These are phyloP conservation scores for Oldenlandia corymbosa DNA, from an alignment of 257 asterid species.

Conservation along the genomic window DNA sequence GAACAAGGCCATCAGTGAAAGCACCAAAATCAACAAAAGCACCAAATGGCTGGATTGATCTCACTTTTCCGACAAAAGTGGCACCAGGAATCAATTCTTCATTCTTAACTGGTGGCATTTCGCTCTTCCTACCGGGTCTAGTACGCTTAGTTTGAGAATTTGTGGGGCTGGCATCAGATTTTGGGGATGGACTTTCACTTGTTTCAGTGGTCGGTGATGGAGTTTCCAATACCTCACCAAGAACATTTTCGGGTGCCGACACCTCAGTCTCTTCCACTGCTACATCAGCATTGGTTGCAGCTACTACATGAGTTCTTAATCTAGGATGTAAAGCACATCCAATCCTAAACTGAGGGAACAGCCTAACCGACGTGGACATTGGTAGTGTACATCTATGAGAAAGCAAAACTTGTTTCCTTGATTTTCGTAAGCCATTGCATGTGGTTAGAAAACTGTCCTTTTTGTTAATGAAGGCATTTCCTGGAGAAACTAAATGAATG, in stretches of 20 bases:
- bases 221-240: slow-evolving; percentile 30
- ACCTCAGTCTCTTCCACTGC: slow-evolving; percentile 61
- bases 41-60: slow-evolving; percentile 92
- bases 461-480: slow-evolving; percentile 30
- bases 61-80: slow-evolving; percentile 81
- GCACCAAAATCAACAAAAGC: slow-evolving; percentile 98
- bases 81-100: slow-evolving; percentile 81
- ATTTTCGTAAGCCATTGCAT: slow-evolving; percentile 40
- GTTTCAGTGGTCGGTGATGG: slow-evolving; percentile 29
- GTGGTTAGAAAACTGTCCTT: slow-evolving; percentile 36
- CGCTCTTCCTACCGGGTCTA: slow-evolving; percentile 68
- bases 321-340: slow-evolving; percentile 40
- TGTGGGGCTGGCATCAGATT: slow-evolving; percentile 29
- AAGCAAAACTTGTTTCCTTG: slow-evolving; percentile 37
- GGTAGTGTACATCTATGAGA: slow-evolving; percentile 51
- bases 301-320: slow-evolving; percentile 29
- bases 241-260: slow-evolving; percentile 27
- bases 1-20: slow-evolving; percentile 92
- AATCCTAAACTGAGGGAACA: slow-evolving; percentile 69
- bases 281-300: slow-evolving; percentile 66
- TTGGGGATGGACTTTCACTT: slow-evolving; percentile 35
- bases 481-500: slow-evolving; percentile 39
- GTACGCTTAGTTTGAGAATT: slow-evolving; percentile 43
- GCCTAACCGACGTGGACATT: slow-evolving; percentile 62
- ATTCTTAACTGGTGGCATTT: slow-evolving; percentile 79